Base-by-base conservation (phyloP, 768 basidiomycete genomes). In the Neoboletus subvelutipes region DNA sequence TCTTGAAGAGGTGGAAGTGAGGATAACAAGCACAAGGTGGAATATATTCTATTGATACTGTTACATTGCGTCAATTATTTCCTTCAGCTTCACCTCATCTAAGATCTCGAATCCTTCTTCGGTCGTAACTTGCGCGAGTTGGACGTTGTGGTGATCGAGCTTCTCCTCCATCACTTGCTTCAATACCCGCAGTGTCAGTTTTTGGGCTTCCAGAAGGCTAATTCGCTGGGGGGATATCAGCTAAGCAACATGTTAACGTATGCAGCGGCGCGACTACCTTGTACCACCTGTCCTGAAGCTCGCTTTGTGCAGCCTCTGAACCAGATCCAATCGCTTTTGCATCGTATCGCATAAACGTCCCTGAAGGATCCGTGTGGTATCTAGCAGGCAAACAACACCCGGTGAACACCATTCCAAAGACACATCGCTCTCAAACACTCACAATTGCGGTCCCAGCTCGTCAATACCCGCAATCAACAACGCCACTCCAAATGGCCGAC, bases 131-230 rank as follows among this genome's bases (percentile, higher is more conserved):
- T 95, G 94, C 51, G 96, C 94, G 15, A 99, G 80, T 73, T 98
- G 95, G 26, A 98, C 95, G 64, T 99, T 98, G 77, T 98, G 95
- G 65, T 97, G 92, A 75, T 98, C 96, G 42, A 99, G 83, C 73
- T 97, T 98, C 77, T 98, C 97, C 73, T 98, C 97, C 97, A 98
- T 99, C 43, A 98, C 97, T 77, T 98, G 94, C 77, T 99, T 98
- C 60, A 98, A 78, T 45, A 98, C 92, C 60, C 85, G 87, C 51
- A 98, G 77, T 4, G 92, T 88, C 60, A 98, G 76, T 39, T 83
- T 78, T 64, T 98, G 92, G 0, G 94, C 97, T 73, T 97, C 94
- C 62, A 80, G 74, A 24, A 98, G 77, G 9, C 89, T 87, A 86
- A 98, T 96, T 84, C 87, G 86, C 96, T 98, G 65, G n/a, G 54